Base-by-base conservation (phyloP, 441 rosid genomes). In the Croton setiger region DNA sequence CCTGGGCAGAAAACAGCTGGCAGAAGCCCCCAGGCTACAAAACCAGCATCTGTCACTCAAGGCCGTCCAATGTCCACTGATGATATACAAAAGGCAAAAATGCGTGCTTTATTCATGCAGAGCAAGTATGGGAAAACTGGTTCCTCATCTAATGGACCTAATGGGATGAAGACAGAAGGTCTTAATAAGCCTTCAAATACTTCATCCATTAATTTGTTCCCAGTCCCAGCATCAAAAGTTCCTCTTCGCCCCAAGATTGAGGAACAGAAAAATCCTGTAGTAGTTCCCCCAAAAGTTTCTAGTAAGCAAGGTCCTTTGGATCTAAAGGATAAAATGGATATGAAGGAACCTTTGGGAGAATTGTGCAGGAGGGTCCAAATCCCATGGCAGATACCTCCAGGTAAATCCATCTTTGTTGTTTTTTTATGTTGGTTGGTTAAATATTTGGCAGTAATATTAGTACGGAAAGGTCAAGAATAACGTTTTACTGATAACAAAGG, bases 61-160 rank as follows among this genome's bases (percentile, higher is more conserved):
- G 82, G 92, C 61, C 98, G 98, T 63, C 99, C 99, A 33, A 88
- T 95, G 94, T 92, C 99, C 68, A 93, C 94, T 49, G 99, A 95
- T 83, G 99, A 95, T 83, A 92, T 92, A 77, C 97, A 92, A 82
- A 95, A 95, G 76, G 99, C 96, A 64, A 95, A 95, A 81, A 81
- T 89, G 92, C 98, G 96, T 69, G 93, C 96, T 51, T 79, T 79
- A 20, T 85, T 78, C 80, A 90, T 88, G 96, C 93, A 90, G 76
- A 82, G 86, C 81, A 95, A 86, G 84, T 78, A 88, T 76, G 87
- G 84, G 62, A 90, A 84, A 81, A 65, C 78, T 66, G 82, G 76
- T 68, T 75, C 85, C 45, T 75, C 85, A 35, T 75, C 84, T 67
- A 83, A 77, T 71, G 88, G 79, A 52, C 78, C 64, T 68, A 73